Conservation (phyloP, 2,329 filamentous ascomycete species). For the Aspergillus caelatus region DNA sequence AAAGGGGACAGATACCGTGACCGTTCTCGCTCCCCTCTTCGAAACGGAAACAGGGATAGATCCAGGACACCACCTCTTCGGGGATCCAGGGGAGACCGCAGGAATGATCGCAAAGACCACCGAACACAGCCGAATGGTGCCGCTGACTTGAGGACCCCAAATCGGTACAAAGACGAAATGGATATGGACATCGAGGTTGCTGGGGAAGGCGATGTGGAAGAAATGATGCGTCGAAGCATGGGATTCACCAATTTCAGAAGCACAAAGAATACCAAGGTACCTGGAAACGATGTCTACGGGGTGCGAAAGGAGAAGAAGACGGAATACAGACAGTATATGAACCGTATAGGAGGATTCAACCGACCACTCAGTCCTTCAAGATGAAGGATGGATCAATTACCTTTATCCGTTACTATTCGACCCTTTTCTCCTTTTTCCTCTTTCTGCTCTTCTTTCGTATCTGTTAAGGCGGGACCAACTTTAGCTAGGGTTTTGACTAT, state of each 20-base stretch:
- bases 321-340: constrained; percentile 95
- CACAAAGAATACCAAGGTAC: constrained; percentile 86
- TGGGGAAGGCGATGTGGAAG: constrained; percentile 66
- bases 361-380: constrained; percentile 51
- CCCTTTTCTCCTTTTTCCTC: constrained; percentile 2
- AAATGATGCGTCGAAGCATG: constrained; percentile 81
- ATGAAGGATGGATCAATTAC: constrained; percentile 21
- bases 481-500: background rate
- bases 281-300: constrained; percentile 80
- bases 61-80: constrained; percentile 43
- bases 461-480: constrained; percentile 18
- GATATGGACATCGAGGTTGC: constrained; percentile 51
- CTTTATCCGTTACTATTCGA: constrained; percentile 3
- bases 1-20: constrained; percentile 40
- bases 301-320: constrained; percentile 92
- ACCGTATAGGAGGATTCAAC: constrained; percentile 54
- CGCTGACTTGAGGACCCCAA: constrained; percentile 21
- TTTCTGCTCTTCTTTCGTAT: background rate
- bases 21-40: constrained; percentile 38
- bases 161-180: constrained; percentile 37
- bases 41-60: constrained; percentile 39
- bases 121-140: constrained; percentile 29
- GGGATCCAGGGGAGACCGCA: constrained; percentile 35
- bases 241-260: constrained; percentile 84
- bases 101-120: constrained; percentile 33